Conservation (phyloP, 2,329 filamentous ascomycete species). For the Stagonosporopsis tanaceti region DNA sequence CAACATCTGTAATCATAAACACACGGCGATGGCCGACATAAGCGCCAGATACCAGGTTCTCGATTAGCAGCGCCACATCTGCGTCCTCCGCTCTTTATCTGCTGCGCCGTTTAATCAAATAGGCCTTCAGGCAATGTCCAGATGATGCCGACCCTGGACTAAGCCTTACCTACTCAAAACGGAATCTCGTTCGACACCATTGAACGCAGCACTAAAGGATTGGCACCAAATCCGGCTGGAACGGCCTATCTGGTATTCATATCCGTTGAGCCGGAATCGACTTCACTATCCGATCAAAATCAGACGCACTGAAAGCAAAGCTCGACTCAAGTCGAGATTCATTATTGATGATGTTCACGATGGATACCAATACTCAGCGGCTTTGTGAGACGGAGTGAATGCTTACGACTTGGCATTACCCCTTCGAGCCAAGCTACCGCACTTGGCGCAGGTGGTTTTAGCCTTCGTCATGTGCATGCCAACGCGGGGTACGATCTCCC, state of each 20-base stretch:
- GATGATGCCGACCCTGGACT: not conserved
- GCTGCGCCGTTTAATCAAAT: not conserved
- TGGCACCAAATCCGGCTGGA: constrained; percentile 44
- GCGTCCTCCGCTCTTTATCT: not conserved
- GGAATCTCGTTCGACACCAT: constrained; percentile 34
- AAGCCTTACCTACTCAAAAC: constrained; percentile 32
- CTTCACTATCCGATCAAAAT: not conserved
- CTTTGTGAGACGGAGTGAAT: constrained; percentile 9
- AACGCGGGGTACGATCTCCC: constrained; percentile 20
- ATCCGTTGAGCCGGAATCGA: constrained; percentile 9
- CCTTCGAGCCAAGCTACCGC: constrained; percentile 7
- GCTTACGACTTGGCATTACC: constrained; percentile 12
- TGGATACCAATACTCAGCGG: not conserved
- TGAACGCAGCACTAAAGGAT: constrained; percentile 48
- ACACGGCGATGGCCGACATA: constrained; percentile 6
- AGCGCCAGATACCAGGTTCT: not conserved
- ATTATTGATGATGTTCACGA: not conserved
- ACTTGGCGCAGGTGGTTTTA: constrained; percentile 11
- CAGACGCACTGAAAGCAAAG: not conserved
- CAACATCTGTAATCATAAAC: not conserved
- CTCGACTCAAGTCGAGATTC: not conserved
- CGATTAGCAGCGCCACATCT: not conserved
- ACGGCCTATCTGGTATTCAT: constrained; percentile 27
- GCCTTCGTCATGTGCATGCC: constrained; percentile 1
- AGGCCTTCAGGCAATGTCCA: not conserved